Percentiles rank a stretch among this genome's conserved stretches.
Conservation (phyloP, 305 asterid species). For the Petunia hybrid region DNA sequence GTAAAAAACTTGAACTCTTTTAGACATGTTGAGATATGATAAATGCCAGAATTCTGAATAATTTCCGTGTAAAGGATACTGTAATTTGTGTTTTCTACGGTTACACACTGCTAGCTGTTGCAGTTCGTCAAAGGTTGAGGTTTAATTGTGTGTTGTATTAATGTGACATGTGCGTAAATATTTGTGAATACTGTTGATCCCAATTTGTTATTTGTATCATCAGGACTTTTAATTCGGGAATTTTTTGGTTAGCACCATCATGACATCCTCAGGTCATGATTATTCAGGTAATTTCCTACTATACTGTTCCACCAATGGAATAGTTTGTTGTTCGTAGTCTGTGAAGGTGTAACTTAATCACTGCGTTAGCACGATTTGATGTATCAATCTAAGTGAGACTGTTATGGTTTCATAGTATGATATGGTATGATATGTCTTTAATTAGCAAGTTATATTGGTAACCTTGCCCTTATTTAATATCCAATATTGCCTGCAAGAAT, state of each 20-base stretch:
- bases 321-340: background rate
- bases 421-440: background rate
- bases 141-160: too few relatives aligned
- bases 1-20: too few relatives aligned
- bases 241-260: background rate
- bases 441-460: background rate
- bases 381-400: background rate
- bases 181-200: too few relatives aligned
- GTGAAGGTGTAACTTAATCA: background rate
- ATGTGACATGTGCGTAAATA: too few relatives aligned
- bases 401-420: background rate
- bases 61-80: too few relatives aligned
- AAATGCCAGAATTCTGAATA: too few relatives aligned
- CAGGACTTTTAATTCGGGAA: background rate
- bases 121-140: too few relatives aligned
- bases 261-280: conserved; percentile 3
- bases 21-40: too few relatives aligned
- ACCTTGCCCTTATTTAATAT: background rate
- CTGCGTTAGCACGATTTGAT: background rate
- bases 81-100: too few relatives aligned
- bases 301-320: background rate
- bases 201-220: background rate
- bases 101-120: too few relatives aligned
- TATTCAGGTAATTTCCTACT: background rate
- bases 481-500: background rate